phyloP scores from a whole-genome alignment of 176 grass and related monocot species.

The Triticum urartu region DNA sequence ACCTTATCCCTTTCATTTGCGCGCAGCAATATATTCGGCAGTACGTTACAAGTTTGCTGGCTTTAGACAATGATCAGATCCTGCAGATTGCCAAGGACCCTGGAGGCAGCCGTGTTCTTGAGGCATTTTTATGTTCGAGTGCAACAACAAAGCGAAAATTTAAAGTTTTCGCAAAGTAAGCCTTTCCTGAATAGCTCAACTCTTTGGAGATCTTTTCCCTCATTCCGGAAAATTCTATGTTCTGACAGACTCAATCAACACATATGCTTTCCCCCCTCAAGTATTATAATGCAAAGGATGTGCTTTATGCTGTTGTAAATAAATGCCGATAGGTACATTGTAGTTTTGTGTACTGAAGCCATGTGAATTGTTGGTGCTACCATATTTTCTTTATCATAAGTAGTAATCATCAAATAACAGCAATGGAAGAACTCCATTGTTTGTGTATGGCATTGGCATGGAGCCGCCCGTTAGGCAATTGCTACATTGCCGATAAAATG shows the following conservation, averaged over 20 bases:
- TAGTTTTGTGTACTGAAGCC: not conserved
- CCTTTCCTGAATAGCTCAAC: slow-evolving; percentile 18
- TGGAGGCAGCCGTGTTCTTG: slow-evolving; percentile 80
- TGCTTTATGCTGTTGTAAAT: not conserved
- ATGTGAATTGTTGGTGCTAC: not conserved
- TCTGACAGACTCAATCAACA: not conserved
- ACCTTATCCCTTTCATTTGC: slow-evolving; percentile 19
- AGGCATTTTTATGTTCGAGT: slow-evolving; percentile 87
- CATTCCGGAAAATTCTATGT: slow-evolving; percentile 7
- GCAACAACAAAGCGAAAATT: slow-evolving; percentile 70
- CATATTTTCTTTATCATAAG: slow-evolving; percentile 6
- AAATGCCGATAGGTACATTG: not conserved
- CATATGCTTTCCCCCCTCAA: not conserved
- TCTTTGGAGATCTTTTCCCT: slow-evolving; percentile 1
- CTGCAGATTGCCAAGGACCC: slow-evolving; percentile 79
- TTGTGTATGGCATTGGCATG: not conserved
- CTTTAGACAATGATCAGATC: slow-evolving; percentile 56
- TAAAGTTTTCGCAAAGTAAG: slow-evolving; percentile 90
- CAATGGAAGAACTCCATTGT: slow-evolving; percentile 2
- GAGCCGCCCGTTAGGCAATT: not conserved
- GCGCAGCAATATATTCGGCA: slow-evolving; percentile 75
- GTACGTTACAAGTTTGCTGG: slow-evolving; percentile 67
- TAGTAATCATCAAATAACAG: not conserved
- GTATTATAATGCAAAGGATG: not conserved
- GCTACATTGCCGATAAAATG: not conserved